Base-by-base conservation (phyloP, 345 rosid species). In the Abelmoschus esculentus region DNA sequence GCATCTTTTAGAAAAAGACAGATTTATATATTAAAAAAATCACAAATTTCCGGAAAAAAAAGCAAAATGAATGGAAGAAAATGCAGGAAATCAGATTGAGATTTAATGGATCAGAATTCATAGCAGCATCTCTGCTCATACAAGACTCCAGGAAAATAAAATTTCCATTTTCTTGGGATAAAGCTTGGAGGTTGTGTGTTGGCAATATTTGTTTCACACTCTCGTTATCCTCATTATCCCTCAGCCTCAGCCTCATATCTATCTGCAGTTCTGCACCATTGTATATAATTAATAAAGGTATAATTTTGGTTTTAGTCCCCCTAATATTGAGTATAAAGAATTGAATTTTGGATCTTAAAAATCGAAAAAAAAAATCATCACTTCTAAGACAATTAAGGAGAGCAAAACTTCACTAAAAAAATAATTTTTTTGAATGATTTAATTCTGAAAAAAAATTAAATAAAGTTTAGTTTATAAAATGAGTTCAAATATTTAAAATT, bases 171-270 rank as follows among this genome's bases (percentile, higher is more conserved):
- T 46, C 2, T 57, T 28, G 12, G 9, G 34, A 38, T 22, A 42
- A 69, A 46, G 52, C 77, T 55, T 70, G 74, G 78, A 75, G 82
- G 67, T 76, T 59, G 78, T 47, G 70, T 44, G 85, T 62, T 85
- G 93, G 97, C 91, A 61, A 73, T 82, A 74, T 81, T 67, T 81
- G 76, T 83, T 83, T 80, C 92, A 81, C 93, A 81, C 14, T 55
- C 67, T 44, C 95, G 82, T 86, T 78, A 22, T 64, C 70, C 60
- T 29, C 62, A 63, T 83, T 85, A 86, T 90, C 91, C 72, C 60
- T 71, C 57, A 55, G 18, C 29, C 59, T 73, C 58, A 3, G 13
- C 18, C 31, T 54, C 3, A 13, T 22, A 54, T 54, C 59, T 54
- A 54, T 18, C 5, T 19, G 11, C 19, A 19, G 12, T 8, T 18